phyloP scores from a whole-genome alignment of 2,329 filamentous ascomycete genomes.

The Fusarium austroafricanum region DNA sequence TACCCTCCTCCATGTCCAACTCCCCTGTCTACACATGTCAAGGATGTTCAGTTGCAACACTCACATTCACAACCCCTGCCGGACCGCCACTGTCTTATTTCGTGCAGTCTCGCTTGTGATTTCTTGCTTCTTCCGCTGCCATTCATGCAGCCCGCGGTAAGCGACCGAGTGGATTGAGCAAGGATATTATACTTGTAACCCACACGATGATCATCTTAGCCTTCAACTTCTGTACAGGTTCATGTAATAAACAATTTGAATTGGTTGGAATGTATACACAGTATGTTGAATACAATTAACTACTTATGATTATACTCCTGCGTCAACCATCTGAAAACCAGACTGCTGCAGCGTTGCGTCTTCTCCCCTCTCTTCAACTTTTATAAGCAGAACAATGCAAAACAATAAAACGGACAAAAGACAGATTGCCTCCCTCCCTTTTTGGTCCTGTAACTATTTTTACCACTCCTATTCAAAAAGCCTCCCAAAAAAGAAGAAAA shows the following conservation, averaged over 20 bases:
- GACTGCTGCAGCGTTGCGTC: neutral
- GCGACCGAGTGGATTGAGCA: neutral
- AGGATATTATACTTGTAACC: neutral
- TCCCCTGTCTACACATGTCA: conserved; percentile 20
- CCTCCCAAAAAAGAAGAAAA: conserved; percentile 16
- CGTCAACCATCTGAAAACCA: neutral
- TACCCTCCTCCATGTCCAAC: neutral
- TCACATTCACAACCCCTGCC: neutral
- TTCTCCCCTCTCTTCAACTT: conserved; percentile 12
- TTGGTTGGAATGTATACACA: neutral
- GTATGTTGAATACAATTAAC: conserved; percentile 31
- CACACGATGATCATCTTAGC: neutral
- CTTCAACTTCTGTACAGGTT: neutral
- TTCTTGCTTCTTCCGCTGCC: conserved; percentile 44
- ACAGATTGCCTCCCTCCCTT: conserved; percentile 26
- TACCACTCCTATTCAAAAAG: conserved; percentile 2
- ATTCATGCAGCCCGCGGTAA: conserved; percentile 25
- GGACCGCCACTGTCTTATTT: conserved; percentile 20
- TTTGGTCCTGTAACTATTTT: conserved; percentile 23
- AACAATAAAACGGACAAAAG: conserved; percentile 13
- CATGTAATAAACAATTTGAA: neutral
- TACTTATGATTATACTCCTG: conserved; percentile 12
- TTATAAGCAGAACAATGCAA: conserved; percentile 7
- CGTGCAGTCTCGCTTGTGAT: conserved; percentile 24
- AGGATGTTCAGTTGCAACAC: conserved; percentile 11